These are phyloP conservation scores for Decorospora gaudefroyi DNA, from an alignment of 2,329 filamentous ascomycete genomes.

Conservation along the genomic window DNA sequence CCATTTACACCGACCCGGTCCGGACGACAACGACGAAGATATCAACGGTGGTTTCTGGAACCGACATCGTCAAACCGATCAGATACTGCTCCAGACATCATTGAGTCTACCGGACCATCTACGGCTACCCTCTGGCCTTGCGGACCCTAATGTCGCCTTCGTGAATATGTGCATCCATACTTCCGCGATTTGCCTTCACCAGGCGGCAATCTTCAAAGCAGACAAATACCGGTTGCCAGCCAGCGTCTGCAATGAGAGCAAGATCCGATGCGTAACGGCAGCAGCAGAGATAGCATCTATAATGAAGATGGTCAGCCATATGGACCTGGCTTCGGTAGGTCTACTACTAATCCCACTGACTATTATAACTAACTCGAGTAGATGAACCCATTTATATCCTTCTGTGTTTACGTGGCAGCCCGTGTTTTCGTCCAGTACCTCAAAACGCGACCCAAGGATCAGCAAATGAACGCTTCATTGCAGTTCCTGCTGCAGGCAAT, in stretches of 20 bases:
- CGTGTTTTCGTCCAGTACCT: conserved; percentile 95
- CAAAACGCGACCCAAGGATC: conserved; percentile 89
- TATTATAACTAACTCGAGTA: conserved; percentile 48
- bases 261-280: conserved; percentile 87
- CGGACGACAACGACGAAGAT: conserved; percentile 80
- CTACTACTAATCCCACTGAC: conserved; percentile 2
- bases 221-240: conserved; percentile 81
- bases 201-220: conserved; percentile 96
- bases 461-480: conserved; percentile 76
- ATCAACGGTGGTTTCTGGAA: conserved; percentile 96
- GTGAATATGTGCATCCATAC: conserved; percentile 97
- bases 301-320: conserved; percentile 92
- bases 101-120: conserved; percentile 80
- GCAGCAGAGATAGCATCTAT: conserved; percentile 92
- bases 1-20: conserved; percentile 84
- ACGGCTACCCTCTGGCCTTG: conserved; percentile 75
- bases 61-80: conserved; percentile 85
- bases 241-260: conserved; percentile 84
- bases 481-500: conserved; percentile 90
- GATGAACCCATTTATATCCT: conserved; percentile 96
- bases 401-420: conserved; percentile 94
- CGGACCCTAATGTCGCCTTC: conserved; percentile 85
- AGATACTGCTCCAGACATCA: conserved; percentile 84
- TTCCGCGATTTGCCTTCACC: conserved; percentile 94
- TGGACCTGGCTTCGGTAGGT: conserved; percentile 80